phyloP scores from a whole-genome alignment of 306 rosid species.

The Hippophae tibetana region DNA sequence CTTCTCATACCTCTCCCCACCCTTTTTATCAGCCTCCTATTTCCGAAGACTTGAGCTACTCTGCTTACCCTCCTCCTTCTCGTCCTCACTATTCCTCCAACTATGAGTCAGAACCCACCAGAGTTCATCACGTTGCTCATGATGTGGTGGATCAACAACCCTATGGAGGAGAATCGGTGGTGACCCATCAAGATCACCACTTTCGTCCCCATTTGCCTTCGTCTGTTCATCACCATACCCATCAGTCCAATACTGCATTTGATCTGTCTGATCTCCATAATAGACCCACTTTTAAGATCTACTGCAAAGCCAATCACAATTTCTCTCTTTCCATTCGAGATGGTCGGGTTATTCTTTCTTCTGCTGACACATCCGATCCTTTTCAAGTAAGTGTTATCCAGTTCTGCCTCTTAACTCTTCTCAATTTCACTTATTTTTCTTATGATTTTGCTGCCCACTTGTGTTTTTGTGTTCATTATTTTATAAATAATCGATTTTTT shows the following conservation, averaged over 20 bases:
- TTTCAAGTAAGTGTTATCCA: conserved; percentile 35
- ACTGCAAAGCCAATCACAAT: conserved; percentile 42
- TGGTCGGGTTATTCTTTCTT: conserved; percentile 49
- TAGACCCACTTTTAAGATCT: conserved; percentile 38
- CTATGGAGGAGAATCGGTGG: neutral
- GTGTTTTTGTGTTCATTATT: too few relatives aligned
- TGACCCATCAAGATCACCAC: conserved; percentile 6
- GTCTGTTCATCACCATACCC: conserved; percentile 25
- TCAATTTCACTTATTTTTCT: neutral
- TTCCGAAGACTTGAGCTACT: conserved; percentile 17
- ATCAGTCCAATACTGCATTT: conserved; percentile 3
- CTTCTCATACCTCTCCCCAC: too few relatives aligned
- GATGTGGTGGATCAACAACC: neutral
- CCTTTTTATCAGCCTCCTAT: conserved; percentile 1
- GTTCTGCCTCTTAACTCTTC: neutral
- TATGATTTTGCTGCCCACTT: too few relatives aligned
- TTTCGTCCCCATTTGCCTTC: conserved; percentile 25
- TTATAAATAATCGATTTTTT: too few relatives aligned
- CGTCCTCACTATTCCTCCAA: conserved; percentile 9
- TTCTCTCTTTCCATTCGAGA: conserved; percentile 46
- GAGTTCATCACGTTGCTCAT: conserved; percentile 34
- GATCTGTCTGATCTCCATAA: conserved; percentile 7
- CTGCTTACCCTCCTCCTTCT: conserved; percentile 11
- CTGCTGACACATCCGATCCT: conserved; percentile 34
- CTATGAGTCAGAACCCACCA: conserved; percentile 19